These are phyloP conservation scores for Abrus pulchellus DNA, from an alignment of 306 rosid genomes.

Conservation along the genomic window DNA sequence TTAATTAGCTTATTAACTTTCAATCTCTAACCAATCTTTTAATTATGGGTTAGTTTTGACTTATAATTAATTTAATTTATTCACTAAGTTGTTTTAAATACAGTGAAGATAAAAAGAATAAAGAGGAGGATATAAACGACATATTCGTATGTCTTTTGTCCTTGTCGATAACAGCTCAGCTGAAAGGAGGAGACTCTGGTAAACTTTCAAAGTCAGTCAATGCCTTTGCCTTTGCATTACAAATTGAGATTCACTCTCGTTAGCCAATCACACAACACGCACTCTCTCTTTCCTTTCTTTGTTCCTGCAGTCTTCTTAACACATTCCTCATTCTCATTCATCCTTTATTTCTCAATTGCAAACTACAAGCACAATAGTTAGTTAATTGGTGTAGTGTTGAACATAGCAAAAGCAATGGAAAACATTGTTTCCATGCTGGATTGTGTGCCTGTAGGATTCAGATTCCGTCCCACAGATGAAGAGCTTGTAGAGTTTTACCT, in stretches of 20 bases:
- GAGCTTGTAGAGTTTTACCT: slow-evolving; percentile 68
- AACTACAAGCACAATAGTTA: not conserved
- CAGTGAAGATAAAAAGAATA: not conserved
- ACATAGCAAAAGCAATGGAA: slow-evolving; percentile 28
- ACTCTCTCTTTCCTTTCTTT: not conserved
- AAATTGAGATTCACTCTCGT: not conserved
- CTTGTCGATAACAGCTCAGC: slow-evolving; percentile 41
- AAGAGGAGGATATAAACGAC: not conserved
- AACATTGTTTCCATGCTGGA: not conserved
- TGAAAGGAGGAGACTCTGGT: not conserved
- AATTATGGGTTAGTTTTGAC: no score
- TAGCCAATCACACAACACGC: no score
- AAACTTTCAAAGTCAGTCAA: slow-evolving; percentile 29
- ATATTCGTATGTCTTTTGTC: not conserved
- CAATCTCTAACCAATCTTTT: no score
- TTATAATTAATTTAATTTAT: no score
- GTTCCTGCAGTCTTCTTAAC: not conserved
- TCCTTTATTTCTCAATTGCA: not conserved
- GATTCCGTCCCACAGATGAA: slow-evolving; percentile 75
- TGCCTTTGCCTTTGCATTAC: not conserved
- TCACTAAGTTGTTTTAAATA: no score
- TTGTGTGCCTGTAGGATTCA: slow-evolving; percentile 57
- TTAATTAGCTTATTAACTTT: no score
- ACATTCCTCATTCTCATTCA: not conserved
- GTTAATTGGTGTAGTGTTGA: not conserved